A percentile compares a stretch with the other conserved stretches of the same genome.
Conservation (phyloP, 2,329 filamentous ascomycete species). For the Cladosporium austrohemisphaericum region DNA sequence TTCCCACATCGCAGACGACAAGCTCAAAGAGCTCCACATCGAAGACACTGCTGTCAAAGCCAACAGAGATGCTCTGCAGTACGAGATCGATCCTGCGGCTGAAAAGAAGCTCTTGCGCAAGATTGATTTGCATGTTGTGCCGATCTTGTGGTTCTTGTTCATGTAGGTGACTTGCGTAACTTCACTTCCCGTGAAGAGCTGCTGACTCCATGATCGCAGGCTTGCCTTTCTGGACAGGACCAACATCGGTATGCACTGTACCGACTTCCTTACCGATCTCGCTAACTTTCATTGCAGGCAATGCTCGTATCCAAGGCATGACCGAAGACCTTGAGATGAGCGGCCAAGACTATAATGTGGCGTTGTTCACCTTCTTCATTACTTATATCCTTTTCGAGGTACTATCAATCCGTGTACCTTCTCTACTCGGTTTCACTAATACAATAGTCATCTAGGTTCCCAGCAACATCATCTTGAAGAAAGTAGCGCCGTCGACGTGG, state of each 20-base stretch:
- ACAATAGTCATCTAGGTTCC: constrained; percentile 33
- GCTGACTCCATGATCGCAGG: constrained; percentile 30
- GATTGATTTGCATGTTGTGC: constrained; percentile 42
- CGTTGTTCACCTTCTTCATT: constrained; percentile 37
- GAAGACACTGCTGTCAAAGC: constrained; percentile 22
- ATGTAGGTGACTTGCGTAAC: constrained; percentile 26
- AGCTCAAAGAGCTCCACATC: constrained; percentile 23
- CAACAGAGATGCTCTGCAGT: constrained; percentile 18
- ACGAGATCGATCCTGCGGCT: constrained; percentile 22
- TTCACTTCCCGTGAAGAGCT: constrained; percentile 41
- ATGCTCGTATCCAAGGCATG: constrained; percentile 40
- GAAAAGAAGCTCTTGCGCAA: constrained; percentile 49
- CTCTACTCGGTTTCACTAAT: too few species aligned
- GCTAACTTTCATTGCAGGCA: too few species aligned
- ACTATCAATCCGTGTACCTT: constrained; percentile 23
- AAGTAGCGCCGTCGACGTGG: constrained; percentile 35
- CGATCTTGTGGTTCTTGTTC: constrained; percentile 43
- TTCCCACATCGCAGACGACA: constrained; percentile 20
- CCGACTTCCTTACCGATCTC: background rate
- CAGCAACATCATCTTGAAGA: constrained; percentile 21
- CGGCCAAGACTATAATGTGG: constrained; percentile 37
- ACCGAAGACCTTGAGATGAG: constrained; percentile 37
- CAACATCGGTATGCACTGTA: constrained; percentile 1
- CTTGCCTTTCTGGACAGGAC: constrained; percentile 38
- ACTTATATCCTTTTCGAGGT: constrained; percentile 30